These are phyloP conservation scores for Rhizopogon vesiculosus DNA, from an alignment of 768 basidiomycete species.

Conservation along the genomic window DNA sequence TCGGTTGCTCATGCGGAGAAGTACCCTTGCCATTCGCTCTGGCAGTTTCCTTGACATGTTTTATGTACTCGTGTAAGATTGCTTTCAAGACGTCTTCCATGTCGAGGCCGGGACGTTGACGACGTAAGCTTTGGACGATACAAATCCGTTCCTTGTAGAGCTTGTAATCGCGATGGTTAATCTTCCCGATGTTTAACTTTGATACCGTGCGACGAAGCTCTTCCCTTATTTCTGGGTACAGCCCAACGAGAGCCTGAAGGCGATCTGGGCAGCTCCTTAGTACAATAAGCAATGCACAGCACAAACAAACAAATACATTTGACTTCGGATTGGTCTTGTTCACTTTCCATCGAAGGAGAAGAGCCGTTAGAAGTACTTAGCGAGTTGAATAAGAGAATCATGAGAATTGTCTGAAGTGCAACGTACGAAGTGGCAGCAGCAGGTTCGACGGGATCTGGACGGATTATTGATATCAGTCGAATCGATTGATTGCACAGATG, in stretches of 20 bases:
- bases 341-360: neutral
- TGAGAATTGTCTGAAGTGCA: neutral
- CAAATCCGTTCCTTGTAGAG: conserved; percentile 11
- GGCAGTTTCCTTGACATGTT: neutral
- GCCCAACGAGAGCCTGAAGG: neutral
- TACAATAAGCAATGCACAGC: neutral
- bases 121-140: conserved; percentile 3
- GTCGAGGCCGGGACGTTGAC: neutral
- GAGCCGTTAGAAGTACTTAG: neutral
- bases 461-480: neutral
- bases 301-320: neutral
- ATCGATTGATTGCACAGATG: too few relatives aligned
- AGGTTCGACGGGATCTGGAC: conserved; percentile 6
- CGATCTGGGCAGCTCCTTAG: conserved; percentile 3
- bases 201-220: neutral
- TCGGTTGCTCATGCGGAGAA: neutral
- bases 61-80: neutral
- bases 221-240: conserved; percentile 12
- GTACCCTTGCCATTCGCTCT: neutral
- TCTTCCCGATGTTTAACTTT: neutral
- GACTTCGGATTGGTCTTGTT: neutral
- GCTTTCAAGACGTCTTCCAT: neutral
- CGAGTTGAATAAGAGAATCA: neutral
- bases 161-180: conserved; percentile 8
- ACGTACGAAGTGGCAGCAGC: neutral